phyloP scores from a whole-genome alignment of 23 red algal genomes.

The Cyanidium caldarium region DNA sequence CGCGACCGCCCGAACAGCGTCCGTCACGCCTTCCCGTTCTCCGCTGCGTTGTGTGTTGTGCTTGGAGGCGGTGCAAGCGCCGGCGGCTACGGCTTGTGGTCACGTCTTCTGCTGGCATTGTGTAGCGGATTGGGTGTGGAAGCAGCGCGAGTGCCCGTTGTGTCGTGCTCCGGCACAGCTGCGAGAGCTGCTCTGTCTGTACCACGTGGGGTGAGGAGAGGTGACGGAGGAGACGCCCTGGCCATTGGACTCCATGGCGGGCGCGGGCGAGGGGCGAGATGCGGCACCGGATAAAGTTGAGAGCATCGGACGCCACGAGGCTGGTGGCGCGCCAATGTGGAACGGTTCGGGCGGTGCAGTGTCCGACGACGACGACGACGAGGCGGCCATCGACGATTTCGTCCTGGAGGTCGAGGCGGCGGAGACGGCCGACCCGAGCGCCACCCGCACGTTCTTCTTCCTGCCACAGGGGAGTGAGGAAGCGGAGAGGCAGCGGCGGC shows the following conservation, averaged over 20 bases:
- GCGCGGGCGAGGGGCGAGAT: too few species aligned
- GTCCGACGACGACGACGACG: too few species aligned
- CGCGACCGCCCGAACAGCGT: background rate
- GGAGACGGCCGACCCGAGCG: background rate
- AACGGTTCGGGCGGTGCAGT: too few species aligned
- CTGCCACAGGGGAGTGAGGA: background rate
- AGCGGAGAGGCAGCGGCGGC: background rate
- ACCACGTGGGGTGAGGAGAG: background rate
- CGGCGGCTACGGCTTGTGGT: background rate
- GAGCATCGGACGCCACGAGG: too few species aligned
- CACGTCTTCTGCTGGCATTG: conserved; percentile 1
- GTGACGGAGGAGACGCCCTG: too few species aligned
- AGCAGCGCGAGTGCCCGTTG: background rate
- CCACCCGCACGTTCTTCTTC: background rate
- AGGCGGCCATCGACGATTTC: background rate
- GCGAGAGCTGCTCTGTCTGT: background rate
- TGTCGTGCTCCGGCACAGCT: background rate
- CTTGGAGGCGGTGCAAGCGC: background rate
- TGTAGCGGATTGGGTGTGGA: background rate
- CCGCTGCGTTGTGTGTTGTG: background rate
- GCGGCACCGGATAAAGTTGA: too few species aligned
- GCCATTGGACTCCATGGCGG: too few species aligned
- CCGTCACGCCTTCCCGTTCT: background rate
- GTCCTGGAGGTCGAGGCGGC: background rate
- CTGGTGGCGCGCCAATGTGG: too few species aligned